Evolutionary conservation across 2,329 filamentous ascomycete species (phyloP).

Genomic region (Sclerotinia trifoliorum): DNA sequence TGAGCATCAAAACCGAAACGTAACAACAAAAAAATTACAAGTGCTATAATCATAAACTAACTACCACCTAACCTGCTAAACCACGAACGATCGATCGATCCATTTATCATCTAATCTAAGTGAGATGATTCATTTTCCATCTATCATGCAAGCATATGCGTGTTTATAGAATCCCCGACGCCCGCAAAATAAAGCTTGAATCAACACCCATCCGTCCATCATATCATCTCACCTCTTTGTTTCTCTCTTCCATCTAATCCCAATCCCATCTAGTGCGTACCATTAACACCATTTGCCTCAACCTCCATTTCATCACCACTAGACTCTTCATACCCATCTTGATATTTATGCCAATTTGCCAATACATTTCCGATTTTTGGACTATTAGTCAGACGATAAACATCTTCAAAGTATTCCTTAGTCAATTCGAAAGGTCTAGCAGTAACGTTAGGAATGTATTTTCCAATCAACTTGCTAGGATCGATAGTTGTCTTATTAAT

Average conservation of each 20-base stretch:
- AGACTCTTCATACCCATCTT: slow-evolving; percentile 29
- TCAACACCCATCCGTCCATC: slow-evolving; percentile 1
- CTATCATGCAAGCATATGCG: slow-evolving; percentile 9
- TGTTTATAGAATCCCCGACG: not conserved
- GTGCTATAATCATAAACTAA: slow-evolving; percentile 5
- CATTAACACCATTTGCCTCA: slow-evolving; percentile 8
- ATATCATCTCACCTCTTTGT: not conserved
- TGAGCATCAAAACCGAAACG: not conserved
- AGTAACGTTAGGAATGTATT: slow-evolving; percentile 99
- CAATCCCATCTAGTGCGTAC: slow-evolving; percentile 3
- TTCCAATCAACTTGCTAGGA: slow-evolving; percentile 91
- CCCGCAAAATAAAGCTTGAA: slow-evolving; percentile 10
- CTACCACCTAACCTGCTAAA: not conserved
- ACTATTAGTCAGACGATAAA: slow-evolving; percentile 84
- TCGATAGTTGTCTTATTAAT: slow-evolving; percentile 99
- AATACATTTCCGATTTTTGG: slow-evolving; percentile 41
- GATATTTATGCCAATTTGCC: slow-evolving; percentile 42
- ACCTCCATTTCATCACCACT: slow-evolving; percentile 8
- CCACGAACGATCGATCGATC: not conserved
- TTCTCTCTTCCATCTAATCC: not conserved
- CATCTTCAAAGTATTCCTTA: slow-evolving; percentile 99
- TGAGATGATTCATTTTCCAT: slow-evolving; percentile 3
- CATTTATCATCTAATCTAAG: slow-evolving; percentile 13
- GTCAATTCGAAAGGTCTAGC: slow-evolving; percentile 92
- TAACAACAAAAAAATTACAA: not conserved